Base-by-base conservation (phyloP, 768 basidiomycete species). In the Infundibulicybe gibba region DNA sequence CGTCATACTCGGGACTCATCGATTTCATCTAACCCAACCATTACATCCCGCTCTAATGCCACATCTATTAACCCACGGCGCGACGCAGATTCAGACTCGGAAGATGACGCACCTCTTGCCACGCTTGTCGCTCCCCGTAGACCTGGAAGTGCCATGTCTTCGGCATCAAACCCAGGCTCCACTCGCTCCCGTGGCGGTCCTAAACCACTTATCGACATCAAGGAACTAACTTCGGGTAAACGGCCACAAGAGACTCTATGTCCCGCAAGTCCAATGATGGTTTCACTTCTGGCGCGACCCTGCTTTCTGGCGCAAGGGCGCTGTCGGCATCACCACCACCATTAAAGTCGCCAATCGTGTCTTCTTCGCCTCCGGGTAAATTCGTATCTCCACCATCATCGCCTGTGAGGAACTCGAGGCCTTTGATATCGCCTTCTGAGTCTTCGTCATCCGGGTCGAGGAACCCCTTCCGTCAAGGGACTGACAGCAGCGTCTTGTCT, bases 61-160 rank as follows among this genome's bases (percentile, higher is more conserved):
- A 25, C 25, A 25, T 25, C 25, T 8, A 25, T 25, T n/a, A n/a
- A n/a, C n/a, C 25, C 25, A 25, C 3, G 61, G 15, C 63, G 63
- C 5, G 59, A 61, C 44, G 62, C 68, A 39, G 66, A 62, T 6
- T 60, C 72, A 38, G 14, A 14, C 48, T 70, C 70, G 31, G 77
- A 74, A 19, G 80, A 79, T 44, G 77, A 85, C 48, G 76, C 80
- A 2, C 88, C 87, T 11, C 71, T 91, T 32, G 81, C 84, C 1
- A 71, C 67, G 1, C 69, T 88, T 32, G 65, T 86, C 6, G 70
- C 71, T 0, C 86, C 87, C 10, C 75, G 70, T 41, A 74, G 88
- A 32, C 86, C 87, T 13, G 85, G 83, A 14, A 86, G 83, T 52
- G 72, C 83, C 14, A 61, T 74, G 49, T 78, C 77, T 6, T 64